Conservation (phyloP, 2,329 filamentous ascomycete species). For the Xylaria polymorpha region DNA sequence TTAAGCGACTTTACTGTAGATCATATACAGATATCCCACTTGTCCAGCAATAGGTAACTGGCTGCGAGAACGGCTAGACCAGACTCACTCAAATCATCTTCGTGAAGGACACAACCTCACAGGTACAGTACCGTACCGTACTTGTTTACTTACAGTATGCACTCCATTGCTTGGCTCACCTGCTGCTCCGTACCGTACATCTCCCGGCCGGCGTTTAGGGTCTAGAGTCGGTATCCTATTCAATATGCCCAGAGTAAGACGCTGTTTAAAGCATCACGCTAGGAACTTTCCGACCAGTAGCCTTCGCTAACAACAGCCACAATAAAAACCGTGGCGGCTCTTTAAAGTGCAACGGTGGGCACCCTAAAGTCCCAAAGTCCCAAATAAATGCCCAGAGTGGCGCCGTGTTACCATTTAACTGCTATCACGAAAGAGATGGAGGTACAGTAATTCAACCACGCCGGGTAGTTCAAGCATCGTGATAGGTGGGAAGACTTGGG, state of each 20-base stretch:
- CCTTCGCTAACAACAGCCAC: constrained; percentile 19
- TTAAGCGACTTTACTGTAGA: neutral
- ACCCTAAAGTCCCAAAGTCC: constrained; percentile 14
- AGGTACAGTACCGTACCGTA: neutral
- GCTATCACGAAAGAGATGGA: constrained; percentile 7
- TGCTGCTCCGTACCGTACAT: constrained; percentile 12
- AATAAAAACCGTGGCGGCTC: constrained; percentile 22
- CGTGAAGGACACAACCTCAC: neutral
- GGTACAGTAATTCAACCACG: constrained; percentile 31
- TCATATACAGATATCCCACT: neutral
- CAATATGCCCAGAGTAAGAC: constrained; percentile 17
- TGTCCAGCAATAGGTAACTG: neutral
- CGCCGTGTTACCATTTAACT: constrained; percentile 24
- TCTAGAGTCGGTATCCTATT: constrained; percentile 15
- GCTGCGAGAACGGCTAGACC: too few relatives aligned
- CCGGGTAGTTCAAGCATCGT: constrained; percentile 12
- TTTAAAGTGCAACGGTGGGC: constrained; percentile 23
- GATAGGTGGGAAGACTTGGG: constrained; percentile 18
- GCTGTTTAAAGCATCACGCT: constrained; percentile 24
- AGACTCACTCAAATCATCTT: neutral
- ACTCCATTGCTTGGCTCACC: constrained; percentile 23
- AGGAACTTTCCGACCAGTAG: constrained; percentile 26
- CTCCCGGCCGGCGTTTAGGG: constrained; percentile 26
- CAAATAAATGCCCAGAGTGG: constrained; percentile 32
- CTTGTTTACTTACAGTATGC: constrained; percentile 6